Base-by-base conservation (phyloP, 345 rosid genomes). In the Corymbia maculata region DNA sequence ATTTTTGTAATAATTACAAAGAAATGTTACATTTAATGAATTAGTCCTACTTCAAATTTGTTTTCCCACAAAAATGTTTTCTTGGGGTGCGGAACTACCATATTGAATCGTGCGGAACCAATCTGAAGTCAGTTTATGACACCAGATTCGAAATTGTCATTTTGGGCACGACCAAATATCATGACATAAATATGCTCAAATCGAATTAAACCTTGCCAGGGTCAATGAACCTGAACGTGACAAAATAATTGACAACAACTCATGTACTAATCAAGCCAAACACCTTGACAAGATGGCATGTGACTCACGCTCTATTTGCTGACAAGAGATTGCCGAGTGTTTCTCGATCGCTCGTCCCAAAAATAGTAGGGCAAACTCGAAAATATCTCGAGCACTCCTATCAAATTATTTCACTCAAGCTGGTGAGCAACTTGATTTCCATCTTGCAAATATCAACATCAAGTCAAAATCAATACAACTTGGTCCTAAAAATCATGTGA, bases 11-110 rank as follows among this genome's bases (percentile, higher is more conserved):
- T 75, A 44, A 70, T 70, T 9, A 36, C 26, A 5, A 1, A 75
- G 17, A 75, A 36, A 17, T 17, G 14, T 75, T 75, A 36, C 14
- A 5, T 75, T 47, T 5, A 75, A 36, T 75, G 26, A 36, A 36
- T 36, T 36, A 26, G 26, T 70, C 44, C 82, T 70, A 21, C 12
- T 36, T 42, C 7, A 36, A 36, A 19, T 36, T 70, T 36, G 26
- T 36, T 70, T 66, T 36, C 82, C 47, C 13, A 70, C 24, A 22
- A 19, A 64, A n/a, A 36, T 9, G 24, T 70, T 70, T 19, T 36
- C 4, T 70, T 0, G 12, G 2, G 7, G 47, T 13, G 44, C 13
- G 0, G 0, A 70, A 70, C 13, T 17, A 36, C 24, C 9, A 10
- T 70, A 19, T 70, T 17, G 82, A 70, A 42, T 70, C 13, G 11